A percentile compares a stretch with the other conserved stretches of the same genome.
Conservation (phyloP, 2,329 filamentous ascomycete species). For the Curvularia lunata region DNA sequence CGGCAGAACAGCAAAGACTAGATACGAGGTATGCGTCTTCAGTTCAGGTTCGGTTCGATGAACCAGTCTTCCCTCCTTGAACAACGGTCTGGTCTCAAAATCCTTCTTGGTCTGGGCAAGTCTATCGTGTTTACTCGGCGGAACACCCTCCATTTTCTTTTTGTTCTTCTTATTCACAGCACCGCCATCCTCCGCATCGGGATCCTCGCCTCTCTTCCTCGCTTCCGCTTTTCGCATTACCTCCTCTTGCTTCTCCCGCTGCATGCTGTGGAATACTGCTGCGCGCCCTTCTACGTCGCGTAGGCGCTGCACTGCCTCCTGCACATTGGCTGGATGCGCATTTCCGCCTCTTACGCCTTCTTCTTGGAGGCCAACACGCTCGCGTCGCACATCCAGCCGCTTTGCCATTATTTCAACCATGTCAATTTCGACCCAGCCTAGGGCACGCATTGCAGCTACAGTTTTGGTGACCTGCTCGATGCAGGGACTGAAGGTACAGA, state of each 20-base stretch:
- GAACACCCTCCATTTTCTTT: slow-evolving; percentile 30
- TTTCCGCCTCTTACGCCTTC: slow-evolving; percentile 73
- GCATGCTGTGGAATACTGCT: slow-evolving; percentile 65
- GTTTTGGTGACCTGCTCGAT: slow-evolving; percentile 95
- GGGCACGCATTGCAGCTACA: slow-evolving; percentile 75
- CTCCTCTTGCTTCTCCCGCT: slow-evolving; percentile 51
- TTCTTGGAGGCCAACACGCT: slow-evolving; percentile 75
- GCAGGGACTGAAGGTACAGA: slow-evolving; percentile 96
- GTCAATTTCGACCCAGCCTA: slow-evolving; percentile 89
- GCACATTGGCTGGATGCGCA: slow-evolving; percentile 73
- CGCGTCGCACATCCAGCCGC: slow-evolving; percentile 80
- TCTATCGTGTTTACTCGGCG: slow-evolving; percentile 42
- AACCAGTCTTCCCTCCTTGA: slow-evolving; percentile 76
- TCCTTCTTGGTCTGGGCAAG: slow-evolving; percentile 38
- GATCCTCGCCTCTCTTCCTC: slow-evolving; percentile 39
- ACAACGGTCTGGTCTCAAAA: slow-evolving; percentile 52
- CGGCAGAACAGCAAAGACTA: slow-evolving; percentile 91
- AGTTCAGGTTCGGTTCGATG: slow-evolving; percentile 86
- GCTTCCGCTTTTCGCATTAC: slow-evolving; percentile 52
- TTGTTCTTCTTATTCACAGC: slow-evolving; percentile 24
- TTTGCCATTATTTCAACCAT: slow-evolving; percentile 89
- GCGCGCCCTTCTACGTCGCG: slow-evolving; percentile 74
- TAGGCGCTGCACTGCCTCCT: slow-evolving; percentile 77
- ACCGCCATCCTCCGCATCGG: slow-evolving; percentile 26
- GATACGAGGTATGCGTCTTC: slow-evolving; percentile 96